A percentile compares a stretch with the other conserved stretches of the same genome.
These are phyloP conservation scores for Solanum hybrid DNA, from an alignment of 305 asterid genomes.

Conservation along the genomic window DNA sequence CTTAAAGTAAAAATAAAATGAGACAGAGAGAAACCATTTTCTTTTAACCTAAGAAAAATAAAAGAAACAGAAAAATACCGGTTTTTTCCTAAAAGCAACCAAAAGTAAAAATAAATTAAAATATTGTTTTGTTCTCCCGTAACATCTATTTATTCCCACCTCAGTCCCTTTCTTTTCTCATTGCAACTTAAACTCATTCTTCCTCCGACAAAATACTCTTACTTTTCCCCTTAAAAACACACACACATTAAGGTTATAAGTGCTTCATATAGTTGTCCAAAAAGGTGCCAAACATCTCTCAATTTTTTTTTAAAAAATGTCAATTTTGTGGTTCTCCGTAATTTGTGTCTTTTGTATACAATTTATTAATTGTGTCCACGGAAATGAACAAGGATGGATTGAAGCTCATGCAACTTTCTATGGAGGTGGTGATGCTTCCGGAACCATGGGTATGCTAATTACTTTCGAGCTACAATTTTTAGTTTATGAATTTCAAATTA, in stretches of 20 bases:
- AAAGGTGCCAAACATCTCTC: neutral
- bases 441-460: conserved; percentile 32
- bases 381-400: conserved; percentile 25
- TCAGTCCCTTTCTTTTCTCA: neutral
- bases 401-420: conserved; percentile 48
- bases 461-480: neutral
- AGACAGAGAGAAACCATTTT: neutral
- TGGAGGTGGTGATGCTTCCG: conserved; percentile 52
- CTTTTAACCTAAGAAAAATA: neutral
- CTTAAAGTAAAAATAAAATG: no score
- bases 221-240: neutral
- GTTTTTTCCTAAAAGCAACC: neutral
- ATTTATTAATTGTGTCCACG: conserved; percentile 1
- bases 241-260: no score
- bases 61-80: neutral
- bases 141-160: neutral
- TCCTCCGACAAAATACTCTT: neutral
- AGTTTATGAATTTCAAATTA: neutral
- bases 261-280: neutral
- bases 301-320: neutral
- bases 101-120: neutral
- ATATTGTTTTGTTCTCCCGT: neutral
- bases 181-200: neutral
- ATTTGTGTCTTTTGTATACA: neutral
- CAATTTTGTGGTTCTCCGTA: neutral